Percentiles rank a stretch among this genome's conserved stretches.
Evolutionary conservation across 495 filamentous ascomycete genomes (phyloP).

Genomic region (Hypoxylon lienhwacheense): DNA sequence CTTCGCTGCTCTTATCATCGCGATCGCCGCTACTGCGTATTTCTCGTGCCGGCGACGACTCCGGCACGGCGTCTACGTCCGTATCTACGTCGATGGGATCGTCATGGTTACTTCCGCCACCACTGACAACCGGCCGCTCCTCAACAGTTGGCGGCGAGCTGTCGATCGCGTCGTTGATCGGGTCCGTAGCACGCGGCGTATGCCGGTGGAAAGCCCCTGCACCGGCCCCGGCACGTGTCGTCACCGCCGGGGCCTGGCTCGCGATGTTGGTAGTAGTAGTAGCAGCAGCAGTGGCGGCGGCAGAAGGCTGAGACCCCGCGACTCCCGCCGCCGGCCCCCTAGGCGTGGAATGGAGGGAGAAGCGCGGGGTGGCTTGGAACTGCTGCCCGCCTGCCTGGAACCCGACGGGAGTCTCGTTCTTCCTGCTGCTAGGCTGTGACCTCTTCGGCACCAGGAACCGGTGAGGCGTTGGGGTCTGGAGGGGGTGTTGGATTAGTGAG

Average conservation of each 20-base stretch:
- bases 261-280: too few species aligned
- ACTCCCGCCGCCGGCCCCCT: constrained; percentile 7
- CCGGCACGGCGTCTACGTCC: constrained; percentile 30
- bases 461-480: constrained; percentile 47
- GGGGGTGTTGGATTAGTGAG: not conserved
- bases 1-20: constrained; percentile 13
- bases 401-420: constrained; percentile 38
- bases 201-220: constrained; percentile 22
- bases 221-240: constrained; percentile 12
- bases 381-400: constrained; percentile 33
- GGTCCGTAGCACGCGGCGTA: constrained; percentile 28
- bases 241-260: constrained; percentile 11
- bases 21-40: not conserved
- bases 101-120: not conserved
- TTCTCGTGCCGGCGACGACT: constrained; percentile 28
- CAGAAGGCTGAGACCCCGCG: constrained; percentile 25
- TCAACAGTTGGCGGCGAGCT: constrained; percentile 29
- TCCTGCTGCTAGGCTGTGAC: constrained; percentile 40
- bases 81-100: constrained; percentile 40
- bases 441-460: constrained; percentile 47
- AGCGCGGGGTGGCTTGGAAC: constrained; percentile 49
- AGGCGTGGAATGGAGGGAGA: constrained; percentile 39
- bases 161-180: constrained; percentile 24
- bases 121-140: not conserved
- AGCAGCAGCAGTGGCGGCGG: too few species aligned